Evolutionary conservation across 208 protist species (phyloP).

Genomic region (Leishmania tarentolae): DNA sequence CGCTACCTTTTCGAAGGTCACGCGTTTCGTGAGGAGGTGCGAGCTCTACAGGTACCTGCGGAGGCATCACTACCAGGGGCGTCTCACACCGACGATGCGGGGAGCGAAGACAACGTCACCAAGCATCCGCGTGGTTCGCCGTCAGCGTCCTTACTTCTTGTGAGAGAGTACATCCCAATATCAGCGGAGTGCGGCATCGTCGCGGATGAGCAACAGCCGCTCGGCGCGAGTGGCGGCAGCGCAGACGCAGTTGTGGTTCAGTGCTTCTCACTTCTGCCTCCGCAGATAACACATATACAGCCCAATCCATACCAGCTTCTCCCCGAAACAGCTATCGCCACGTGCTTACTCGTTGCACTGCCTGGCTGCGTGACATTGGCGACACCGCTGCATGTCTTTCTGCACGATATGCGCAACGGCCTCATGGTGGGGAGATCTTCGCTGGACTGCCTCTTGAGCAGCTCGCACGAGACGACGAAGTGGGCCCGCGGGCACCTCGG

Average conservation of each 20-base stretch:
- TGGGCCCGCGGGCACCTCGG: no score
- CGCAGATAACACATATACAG: constrained; percentile 34
- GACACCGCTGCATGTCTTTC: constrained; percentile 18
- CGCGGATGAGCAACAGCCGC: neutral
- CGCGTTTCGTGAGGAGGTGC: constrained; percentile 72
- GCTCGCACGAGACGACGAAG: neutral
- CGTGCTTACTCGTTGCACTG: constrained; percentile 18
- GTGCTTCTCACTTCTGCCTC: constrained; percentile 65
- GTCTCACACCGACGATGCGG: neutral
- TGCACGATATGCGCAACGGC: constrained; percentile 8
- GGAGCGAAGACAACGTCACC: neutral
- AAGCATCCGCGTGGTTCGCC: no score
- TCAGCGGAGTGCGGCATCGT: neutral
- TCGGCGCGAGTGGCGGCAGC: neutral
- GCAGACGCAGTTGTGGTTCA: constrained; percentile 39
- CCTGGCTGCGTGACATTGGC: constrained; percentile 26
- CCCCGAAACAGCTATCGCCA: constrained; percentile 9
- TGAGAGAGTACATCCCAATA: constrained; percentile 74
- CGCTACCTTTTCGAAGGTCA: constrained; percentile 67
- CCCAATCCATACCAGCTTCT: constrained; percentile 45
- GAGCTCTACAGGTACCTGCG: constrained; percentile 44
- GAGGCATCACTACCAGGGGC: neutral
- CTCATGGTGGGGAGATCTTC: neutral
- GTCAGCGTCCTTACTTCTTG: constrained; percentile 30
- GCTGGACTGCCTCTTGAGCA: neutral